Base-by-base conservation (phyloP, 371 early-diverging fungal genomes). In the Dentiscutata heterogama region DNA sequence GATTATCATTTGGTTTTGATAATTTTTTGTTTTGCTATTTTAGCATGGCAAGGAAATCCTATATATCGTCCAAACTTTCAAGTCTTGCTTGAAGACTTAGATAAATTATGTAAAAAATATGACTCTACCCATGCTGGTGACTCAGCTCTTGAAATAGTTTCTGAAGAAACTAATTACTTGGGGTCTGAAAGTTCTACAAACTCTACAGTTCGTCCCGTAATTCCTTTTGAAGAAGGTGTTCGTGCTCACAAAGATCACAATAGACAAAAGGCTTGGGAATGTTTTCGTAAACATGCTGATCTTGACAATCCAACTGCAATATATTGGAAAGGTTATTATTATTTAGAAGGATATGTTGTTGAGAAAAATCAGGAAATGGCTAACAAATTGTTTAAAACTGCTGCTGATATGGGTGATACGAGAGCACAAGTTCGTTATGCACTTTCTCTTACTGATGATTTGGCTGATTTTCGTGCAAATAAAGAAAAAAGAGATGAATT, bases 271-370 rank as follows among this genome's bases (percentile, higher is more conserved):
- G 78, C 78, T 63, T 77, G 78, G 78, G 63, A 60, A 63, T 77
- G 78, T 60, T 77, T 77, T 51, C 10, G 39, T 22, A 63, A 27
- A 27, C 63, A 63, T 50, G 78, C 78, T 22, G 27, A 63, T 22
- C 29, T 77, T 27, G 46, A 42, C 7, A 42, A 77, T 77, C n/a
- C 64, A 42, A 22, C 8, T 14, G 78, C 64, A 20, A 77, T 46
- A 61, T 77, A 77, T 63, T 77, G 63, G 78, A 61, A 77, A 77
- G 78, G 78, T 13, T 77, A 77, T 51, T 77, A 77, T 51, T 77
- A 35, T 22, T 77, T 27, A 39, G 78, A 77, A 77, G 78, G 78
- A 64, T 39, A 25, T 20, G 61, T 18, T 25, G 78, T 60, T 77
- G 64, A 60, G 13, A 77, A 64, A 64, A 63, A 77, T 68, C n/a